Evolutionary conservation across 2,329 filamentous ascomycete species (phyloP).

Genomic region (Clarireedia paspali): DNA sequence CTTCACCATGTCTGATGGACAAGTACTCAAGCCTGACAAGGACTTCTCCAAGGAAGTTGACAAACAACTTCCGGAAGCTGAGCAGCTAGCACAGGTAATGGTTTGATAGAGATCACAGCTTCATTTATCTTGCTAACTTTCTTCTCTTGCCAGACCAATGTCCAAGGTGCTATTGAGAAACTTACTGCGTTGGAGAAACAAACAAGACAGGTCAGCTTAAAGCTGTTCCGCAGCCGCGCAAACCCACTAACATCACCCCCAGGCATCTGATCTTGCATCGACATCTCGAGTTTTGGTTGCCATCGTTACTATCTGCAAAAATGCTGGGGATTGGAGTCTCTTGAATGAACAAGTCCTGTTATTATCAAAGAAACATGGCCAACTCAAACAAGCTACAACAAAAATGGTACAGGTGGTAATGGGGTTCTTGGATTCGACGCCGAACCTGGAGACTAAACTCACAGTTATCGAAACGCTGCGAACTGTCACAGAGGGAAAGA

Average conservation of each 20-base stretch:
- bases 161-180: conserved; percentile 88
- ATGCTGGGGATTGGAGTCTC: conserved; percentile 85
- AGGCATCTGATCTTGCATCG: conserved; percentile 93
- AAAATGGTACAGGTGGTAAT: conserved; percentile 99
- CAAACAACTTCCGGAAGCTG: conserved; percentile 80
- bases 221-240: conserved; percentile 7
- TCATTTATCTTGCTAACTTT: conserved; percentile 17
- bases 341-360: conserved; percentile 95
- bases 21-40: conserved; percentile 65
- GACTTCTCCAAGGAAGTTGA: conserved; percentile 97
- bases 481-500: conserved; percentile 98
- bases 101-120: not conserved
- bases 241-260: conserved; percentile 23
- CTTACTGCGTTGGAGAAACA: conserved; percentile 90
- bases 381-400: conserved; percentile 97
- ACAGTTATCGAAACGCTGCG: conserved; percentile 90
- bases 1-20: conserved; percentile 29
- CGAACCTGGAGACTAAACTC: conserved; percentile 79
- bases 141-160: conserved; percentile 50
- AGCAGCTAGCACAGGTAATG: conserved; percentile 77
- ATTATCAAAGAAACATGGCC: conserved; percentile 98
- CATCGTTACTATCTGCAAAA: conserved; percentile 91
- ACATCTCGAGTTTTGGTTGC: conserved; percentile 81
- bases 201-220: conserved; percentile 70
- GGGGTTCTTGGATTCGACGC: conserved; percentile 80